Evolutionary conservation across 2,329 filamentous ascomycete genomes (phyloP), one percentile per base, ranked within the genome.

Genomic region (Aspergillus sp.): DNA sequence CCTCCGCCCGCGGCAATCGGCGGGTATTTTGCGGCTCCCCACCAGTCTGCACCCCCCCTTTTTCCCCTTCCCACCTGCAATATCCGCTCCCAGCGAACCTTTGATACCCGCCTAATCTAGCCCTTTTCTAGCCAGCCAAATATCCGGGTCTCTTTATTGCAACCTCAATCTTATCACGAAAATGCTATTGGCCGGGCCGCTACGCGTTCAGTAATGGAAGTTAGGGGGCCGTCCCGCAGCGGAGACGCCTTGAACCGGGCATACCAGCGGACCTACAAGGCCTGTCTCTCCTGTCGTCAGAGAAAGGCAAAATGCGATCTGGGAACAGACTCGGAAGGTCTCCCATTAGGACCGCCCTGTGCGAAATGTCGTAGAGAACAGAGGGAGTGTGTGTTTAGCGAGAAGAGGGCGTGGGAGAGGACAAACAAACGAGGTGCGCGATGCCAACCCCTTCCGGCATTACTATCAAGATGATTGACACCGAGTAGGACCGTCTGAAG

Each of bases 181-280:
- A 17, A 60, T 60, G 60, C 59, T 36, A 68, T 68, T 66, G 64
- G 65, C 54, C 48, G 48, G 42, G 38, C 19, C 32, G 8, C 30
- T 10, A 17, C 32, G 36, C 54, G 32, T 42, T 59, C 38, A 42
- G 62, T 39, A 19, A 70, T 70, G 68, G 68, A 70, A 50, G 62
- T 61, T 17, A 64, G 67, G 53, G 64, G 58, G 19, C 55, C 53
- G 30, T 64, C 63, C 42, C 62, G 63, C 52, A 48, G 57, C 44
- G 52, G 60, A 52, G 58, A 62, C 41, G 50, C 57, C 49, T 68
- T 64, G 73, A 80, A 71, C 56, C 71, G 71, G 54, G 66, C 68
- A 54, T 82, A 81, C 68, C 80, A 83, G 70, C 81, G 81, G 62
- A 81, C 81, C 39, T 84, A 84, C 78, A 83, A 84, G 70, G 82